Conservation (phyloP, 306 rosid species). For the Sechiopsis laciniata region DNA sequence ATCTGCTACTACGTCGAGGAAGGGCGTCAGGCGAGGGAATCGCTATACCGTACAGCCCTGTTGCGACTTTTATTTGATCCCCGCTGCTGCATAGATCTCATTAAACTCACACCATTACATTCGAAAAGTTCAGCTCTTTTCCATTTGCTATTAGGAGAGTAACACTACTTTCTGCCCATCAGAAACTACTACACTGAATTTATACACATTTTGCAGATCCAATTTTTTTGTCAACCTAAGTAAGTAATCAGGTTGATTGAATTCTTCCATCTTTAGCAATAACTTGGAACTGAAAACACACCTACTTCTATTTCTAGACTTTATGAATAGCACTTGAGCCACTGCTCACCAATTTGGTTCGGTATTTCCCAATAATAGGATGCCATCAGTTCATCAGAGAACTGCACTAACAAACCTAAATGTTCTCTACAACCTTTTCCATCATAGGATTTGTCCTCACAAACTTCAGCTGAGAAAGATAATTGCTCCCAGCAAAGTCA, state of each 20-base stretch:
- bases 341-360: slow-evolving; percentile 6
- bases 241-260: slow-evolving; percentile 9
- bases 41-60: neutral
- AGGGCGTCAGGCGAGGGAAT: neutral
- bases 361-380: neutral
- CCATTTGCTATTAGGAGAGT: neutral
- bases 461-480: slow-evolving; percentile 61
- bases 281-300: neutral
- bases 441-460: slow-evolving; percentile 43
- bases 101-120: slow-evolving; percentile 17
- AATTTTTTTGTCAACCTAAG: neutral
- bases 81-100: slow-evolving; percentile 18
- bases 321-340: slow-evolving; percentile 2
- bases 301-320: neutral
- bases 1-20: neutral
- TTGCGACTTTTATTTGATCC: slow-evolving; percentile 21
- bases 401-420: neutral
- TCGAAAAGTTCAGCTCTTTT: slow-evolving; percentile 12
- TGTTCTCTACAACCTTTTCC: slow-evolving; percentile 14
- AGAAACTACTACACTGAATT: neutral
- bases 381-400: slow-evolving; percentile 7
- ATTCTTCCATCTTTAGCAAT: slow-evolving; percentile 10
- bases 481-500: slow-evolving; percentile 80
- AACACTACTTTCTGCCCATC: neutral
- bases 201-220: neutral